Base-by-base conservation (phyloP, 2,329 filamentous ascomycete species). In the Microsporum ferrugineum region DNA sequence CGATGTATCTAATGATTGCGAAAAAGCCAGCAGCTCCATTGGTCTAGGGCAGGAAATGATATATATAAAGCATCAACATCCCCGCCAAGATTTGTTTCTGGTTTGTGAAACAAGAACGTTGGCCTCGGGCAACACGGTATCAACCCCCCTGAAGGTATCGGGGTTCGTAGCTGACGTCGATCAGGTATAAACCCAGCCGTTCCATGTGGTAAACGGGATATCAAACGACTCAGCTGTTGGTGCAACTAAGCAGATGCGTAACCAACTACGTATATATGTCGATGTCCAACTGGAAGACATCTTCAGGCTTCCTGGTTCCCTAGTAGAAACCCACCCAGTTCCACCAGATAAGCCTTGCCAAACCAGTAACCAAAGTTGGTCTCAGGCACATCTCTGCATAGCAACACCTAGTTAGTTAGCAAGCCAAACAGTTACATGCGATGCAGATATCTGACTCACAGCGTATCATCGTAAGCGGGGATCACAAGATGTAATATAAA, bases 1-100 rank as follows among this genome's bases (percentile, higher is more conserved):
- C 53, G 3, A 57, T 57, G 53, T 57, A 57, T 38, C 23, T 57
- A 6, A 60, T 60, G 59, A 49, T 60, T 45, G 49, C 12, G 8
- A 56, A 57, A 34, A 60, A 60, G 14, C 49, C 59, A 5, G 45
- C 10, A 5, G 39, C 39, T n/a, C 39, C 39, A n/a, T 43, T n/a
- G 17, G 5, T n/a, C 39, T 43, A 43, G 39, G 10, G 17, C 14
- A 43, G 17, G n/a, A 17, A 43, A 23, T 43, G 5, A 43, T 17
- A 43, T 14, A 3, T n/a, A 43, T 43, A n/a, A 5, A 14, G 17
- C 39, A 14, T n/a, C 39, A 5, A 43, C 5, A 43, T 3, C 1
- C 5, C 12, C 23, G 43, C 6, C 17, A 23, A 47, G 23, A 29
- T 23, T 2, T 23, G 7, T 29, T 43, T 23, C 39, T 5, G 2